Conservation (phyloP, 2,329 filamentous ascomycete species). For the Zasmidium cellare region DNA sequence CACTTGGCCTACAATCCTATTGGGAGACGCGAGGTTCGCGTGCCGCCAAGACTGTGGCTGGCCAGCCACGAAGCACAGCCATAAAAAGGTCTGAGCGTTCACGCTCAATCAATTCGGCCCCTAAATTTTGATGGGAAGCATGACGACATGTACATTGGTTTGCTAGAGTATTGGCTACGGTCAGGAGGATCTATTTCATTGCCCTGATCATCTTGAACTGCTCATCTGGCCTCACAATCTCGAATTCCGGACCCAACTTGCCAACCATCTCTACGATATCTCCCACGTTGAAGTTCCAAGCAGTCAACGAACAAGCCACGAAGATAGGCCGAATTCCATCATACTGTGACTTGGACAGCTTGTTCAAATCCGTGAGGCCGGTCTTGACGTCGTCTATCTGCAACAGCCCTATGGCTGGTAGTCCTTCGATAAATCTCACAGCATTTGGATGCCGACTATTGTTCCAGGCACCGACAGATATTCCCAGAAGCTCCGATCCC, state of each 20-base stretch:
- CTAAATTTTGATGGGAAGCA: no score
- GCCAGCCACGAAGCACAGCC: no score
- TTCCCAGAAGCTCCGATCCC: not conserved
- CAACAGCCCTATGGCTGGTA: constrained; percentile 1
- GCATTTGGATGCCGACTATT: not conserved
- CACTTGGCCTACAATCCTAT: not conserved
- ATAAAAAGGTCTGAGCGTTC: no score
- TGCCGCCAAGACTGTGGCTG: not conserved
- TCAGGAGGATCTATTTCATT: no score
- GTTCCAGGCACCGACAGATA: not conserved
- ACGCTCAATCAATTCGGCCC: no score
- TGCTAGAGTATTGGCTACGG: no score
- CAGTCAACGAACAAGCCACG: constrained; percentile 6
- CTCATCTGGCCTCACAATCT: constrained; percentile 10
- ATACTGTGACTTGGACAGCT: constrained; percentile 1
- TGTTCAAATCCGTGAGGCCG: not conserved
- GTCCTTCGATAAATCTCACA: not conserved
- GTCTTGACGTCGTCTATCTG: not conserved
- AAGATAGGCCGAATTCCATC: constrained; percentile 2
- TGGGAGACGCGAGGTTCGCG: not conserved
- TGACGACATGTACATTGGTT: no score
- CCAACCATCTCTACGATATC: not conserved
- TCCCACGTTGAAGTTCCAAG: constrained; percentile 3
- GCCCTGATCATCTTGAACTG: constrained; percentile 1
- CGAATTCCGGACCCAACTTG: constrained; percentile 1